A percentile compares a stretch with the other conserved stretches of the same genome.
phyloP scores from a whole-genome alignment of 176 grass and related monocot species.

The Hyparrhenia diplandra region DNA sequence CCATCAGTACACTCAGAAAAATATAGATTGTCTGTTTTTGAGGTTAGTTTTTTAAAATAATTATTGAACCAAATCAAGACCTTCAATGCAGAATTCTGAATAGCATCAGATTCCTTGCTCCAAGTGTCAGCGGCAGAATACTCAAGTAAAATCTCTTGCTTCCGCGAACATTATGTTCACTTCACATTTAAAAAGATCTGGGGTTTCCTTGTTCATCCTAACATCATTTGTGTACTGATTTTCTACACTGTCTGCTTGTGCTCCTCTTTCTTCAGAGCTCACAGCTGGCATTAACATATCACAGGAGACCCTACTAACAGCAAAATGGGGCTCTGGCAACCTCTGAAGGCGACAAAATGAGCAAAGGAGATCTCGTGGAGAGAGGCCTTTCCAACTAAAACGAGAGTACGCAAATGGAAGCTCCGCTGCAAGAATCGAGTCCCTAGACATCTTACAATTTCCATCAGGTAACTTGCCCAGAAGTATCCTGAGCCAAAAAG shows the following conservation, averaged over 20 bases:
- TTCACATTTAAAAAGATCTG: conserved; percentile 44
- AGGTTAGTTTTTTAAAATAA: conserved; percentile 50
- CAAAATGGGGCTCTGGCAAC: conserved; percentile 59
- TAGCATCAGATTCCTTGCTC: conserved; percentile 76
- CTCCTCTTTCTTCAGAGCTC: conserved; percentile 12
- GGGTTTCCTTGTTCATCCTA: conserved; percentile 30
- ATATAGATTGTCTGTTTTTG: conserved; percentile 25
- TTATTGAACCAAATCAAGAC: conserved; percentile 67
- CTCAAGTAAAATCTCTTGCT: conserved; percentile 55
- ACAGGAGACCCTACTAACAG: conserved; percentile 33
- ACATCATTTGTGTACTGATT: conserved; percentile 27
- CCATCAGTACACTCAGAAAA: conserved; percentile 52
- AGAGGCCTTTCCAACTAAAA: conserved; percentile 68
- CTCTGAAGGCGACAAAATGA: conserved; percentile 78
- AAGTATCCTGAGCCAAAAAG: conserved; percentile 67
- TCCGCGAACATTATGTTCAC: conserved; percentile 68
- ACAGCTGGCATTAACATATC: conserved; percentile 25
- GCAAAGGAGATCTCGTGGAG: conserved; percentile 70
- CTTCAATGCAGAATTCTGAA: conserved; percentile 81
- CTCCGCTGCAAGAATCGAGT: conserved; percentile 71
- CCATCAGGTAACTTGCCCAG: conserved; percentile 77
- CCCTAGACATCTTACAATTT: conserved; percentile 72
- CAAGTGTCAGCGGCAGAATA: conserved; percentile 56
- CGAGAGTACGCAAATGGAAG: conserved; percentile 67
- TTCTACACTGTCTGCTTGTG: conserved; percentile 4